Base-by-base conservation (phyloP, 2,329 filamentous ascomycete species). In the Amesomyces nigricolor region DNA sequence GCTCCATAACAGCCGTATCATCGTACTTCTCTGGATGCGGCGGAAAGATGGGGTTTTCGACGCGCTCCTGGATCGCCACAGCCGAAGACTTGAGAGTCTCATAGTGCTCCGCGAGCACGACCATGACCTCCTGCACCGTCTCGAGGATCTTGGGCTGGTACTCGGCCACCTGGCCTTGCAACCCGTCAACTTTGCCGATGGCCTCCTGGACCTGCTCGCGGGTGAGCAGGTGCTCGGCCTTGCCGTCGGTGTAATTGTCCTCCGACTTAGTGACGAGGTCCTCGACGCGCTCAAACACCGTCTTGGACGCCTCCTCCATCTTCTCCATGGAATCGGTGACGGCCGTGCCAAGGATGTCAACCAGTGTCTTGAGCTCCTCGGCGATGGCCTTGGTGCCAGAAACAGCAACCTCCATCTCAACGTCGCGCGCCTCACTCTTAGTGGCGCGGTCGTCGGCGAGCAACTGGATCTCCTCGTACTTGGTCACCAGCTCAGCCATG, bases 91-190 rank as follows among this genome's bases (percentile, higher is more conserved):
- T 90, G 13, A 90, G 88, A 67, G 95, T 89, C 63, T 95, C 90
- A 65, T 88, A 96, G 68, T 97, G 91, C 67, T 95, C 83, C 22
- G 84, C 87, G 53, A 96, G 88, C 22, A 95, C 78, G 7, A 83
- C 77, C 39, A 95, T 78, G n/a, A 97, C 84, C 64, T 96, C 89
- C 64, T 90, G 87, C 61, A 99, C 82, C 0, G 88, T 83, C 51
- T 92, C 86, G 55, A 96, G 80, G 62, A 97, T 88, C 72, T 95
- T 88, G 1, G 94, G 94, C 63, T 96, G 87, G 61, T 87, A 87
- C 68, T 96, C 91, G 8, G 81, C 81, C 30, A 95, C 80, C 56
- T 94, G 85, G 57, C 80, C 86, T 66, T 95, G 88, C 1, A 97
- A 75, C 22, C 83, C 84, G 62, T 88, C 86, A 14, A 96, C 84